Conservation (phyloP, 2,329 filamentous ascomycete genomes). For the Arthrobotrys sinensis region DNA sequence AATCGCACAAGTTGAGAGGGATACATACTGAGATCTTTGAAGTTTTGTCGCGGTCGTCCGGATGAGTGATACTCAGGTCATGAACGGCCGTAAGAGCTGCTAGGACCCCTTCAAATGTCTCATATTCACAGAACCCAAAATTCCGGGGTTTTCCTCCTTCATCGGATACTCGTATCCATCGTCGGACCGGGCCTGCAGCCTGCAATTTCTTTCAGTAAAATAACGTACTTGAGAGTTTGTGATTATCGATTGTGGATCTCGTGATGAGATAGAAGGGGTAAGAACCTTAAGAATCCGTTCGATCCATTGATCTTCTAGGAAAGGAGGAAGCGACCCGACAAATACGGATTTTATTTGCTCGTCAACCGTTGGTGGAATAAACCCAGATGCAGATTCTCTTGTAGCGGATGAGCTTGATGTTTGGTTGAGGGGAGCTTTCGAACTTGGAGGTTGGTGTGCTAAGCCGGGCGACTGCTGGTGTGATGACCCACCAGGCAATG, state of each 20-base stretch:
- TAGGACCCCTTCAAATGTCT: conserved; percentile 81
- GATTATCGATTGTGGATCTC: too few species aligned
- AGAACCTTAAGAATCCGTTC: conserved; percentile 77
- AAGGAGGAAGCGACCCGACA: conserved; percentile 85
- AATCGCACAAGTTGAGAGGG: conserved; percentile 1
- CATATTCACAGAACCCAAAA: conserved; percentile 96
- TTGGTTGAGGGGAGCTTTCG: conserved; percentile 35
- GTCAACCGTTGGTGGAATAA: conserved; percentile 84
- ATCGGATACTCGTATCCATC: conserved; percentile 86
- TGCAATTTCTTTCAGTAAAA: conserved; percentile 28
- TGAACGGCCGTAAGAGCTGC: conserved; percentile 41
- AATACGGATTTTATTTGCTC: conserved; percentile 94
- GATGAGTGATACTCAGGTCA: conserved; percentile 64
- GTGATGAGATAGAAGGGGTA: not conserved
- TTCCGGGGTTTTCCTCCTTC: conserved; percentile 85
- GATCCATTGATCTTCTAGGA: conserved; percentile 80
- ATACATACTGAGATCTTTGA: conserved; percentile 62
- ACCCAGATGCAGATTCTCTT: conserved; percentile 52
- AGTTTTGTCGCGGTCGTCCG: conserved; percentile 77
- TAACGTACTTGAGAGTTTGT: not conserved
- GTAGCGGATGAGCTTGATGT: conserved; percentile 22
- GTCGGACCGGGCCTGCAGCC: conserved; percentile 74
- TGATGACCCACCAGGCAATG: conserved; percentile 24
- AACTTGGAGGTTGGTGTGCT: conserved; percentile 16
- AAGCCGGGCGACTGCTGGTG: conserved; percentile 34